Evolutionary conservation across 2,329 filamentous ascomycete genomes (phyloP).

Genomic region (Fusarium caatingaense): DNA sequence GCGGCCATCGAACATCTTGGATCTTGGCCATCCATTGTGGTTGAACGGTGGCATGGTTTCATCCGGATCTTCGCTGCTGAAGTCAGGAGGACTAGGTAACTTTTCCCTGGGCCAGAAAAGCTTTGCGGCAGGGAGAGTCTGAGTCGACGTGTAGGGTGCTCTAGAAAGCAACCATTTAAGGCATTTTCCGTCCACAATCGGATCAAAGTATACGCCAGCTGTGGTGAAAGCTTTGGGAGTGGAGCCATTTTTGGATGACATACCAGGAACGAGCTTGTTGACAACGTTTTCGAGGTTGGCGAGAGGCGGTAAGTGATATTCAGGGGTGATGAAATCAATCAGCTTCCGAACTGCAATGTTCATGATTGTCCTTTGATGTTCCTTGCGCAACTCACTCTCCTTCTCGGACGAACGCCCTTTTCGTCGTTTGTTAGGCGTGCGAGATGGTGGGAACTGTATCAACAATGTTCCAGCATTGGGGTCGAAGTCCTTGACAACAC

Average conservation of each 20-base stretch:
- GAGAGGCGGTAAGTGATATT: slow-evolving; percentile 56
- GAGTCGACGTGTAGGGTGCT: slow-evolving; percentile 57
- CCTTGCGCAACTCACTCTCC: slow-evolving; percentile 43
- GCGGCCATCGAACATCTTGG: slow-evolving; percentile 67
- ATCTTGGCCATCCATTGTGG: slow-evolving; percentile 51
- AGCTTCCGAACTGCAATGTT: slow-evolving; percentile 61
- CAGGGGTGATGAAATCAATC: slow-evolving; percentile 63
- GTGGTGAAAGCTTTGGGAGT: slow-evolving; percentile 57
- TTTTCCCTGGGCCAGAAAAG: slow-evolving; percentile 42
- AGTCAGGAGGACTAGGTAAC: slow-evolving; percentile 20
- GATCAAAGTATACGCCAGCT: slow-evolving; percentile 54
- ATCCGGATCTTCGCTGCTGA: slow-evolving; percentile 5
- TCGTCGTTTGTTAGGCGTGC: slow-evolving; percentile 26
- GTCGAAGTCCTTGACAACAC: slow-evolving; percentile 60
- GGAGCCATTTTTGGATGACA: slow-evolving; percentile 44
- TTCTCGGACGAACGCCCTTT: slow-evolving; percentile 42
- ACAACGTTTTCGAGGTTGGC: slow-evolving; percentile 59
- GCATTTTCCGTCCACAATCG: slow-evolving; percentile 38
- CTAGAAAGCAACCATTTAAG: slow-evolving; percentile 60
- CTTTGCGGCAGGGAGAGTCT: slow-evolving; percentile 47
- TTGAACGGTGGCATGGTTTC: slow-evolving; percentile 18
- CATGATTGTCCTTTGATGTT: slow-evolving; percentile 58
- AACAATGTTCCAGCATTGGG: slow-evolving; percentile 61
- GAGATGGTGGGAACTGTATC: slow-evolving; percentile 55
- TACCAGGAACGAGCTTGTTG: slow-evolving; percentile 60